Evolutionary conservation across 2,329 filamentous ascomycete species (phyloP).

Genomic region (Xylariaceae sp.): DNA sequence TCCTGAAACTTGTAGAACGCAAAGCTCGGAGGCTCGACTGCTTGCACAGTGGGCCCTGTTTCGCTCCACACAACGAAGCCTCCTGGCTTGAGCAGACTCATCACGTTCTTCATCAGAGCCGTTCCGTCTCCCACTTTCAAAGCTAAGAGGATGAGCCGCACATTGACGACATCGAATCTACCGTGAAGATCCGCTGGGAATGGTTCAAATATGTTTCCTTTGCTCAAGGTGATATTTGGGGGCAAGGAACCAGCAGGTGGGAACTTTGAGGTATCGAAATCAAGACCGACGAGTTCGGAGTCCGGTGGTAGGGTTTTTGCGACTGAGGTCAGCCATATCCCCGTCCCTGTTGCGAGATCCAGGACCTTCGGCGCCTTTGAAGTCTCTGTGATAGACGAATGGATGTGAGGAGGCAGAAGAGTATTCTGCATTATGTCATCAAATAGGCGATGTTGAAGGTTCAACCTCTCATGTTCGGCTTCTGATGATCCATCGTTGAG

Average conservation of each 20-base stretch:
- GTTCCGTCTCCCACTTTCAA: conserved; percentile 8
- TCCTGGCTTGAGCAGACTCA: conserved; percentile 15
- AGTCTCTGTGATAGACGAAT: conserved; percentile 1
- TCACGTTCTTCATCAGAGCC: conserved; percentile 9
- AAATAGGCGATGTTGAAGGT: conserved; percentile 11
- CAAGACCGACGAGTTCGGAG: conserved; percentile 13
- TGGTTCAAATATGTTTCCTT: conserved; percentile 13
- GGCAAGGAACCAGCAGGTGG: conserved; percentile 1
- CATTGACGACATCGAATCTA: conserved; percentile 17
- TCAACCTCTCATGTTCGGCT: conserved; percentile 8
- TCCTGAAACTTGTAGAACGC: conserved; percentile 14
- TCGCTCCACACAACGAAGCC: conserved; percentile 13
- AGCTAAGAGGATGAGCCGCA: conserved; percentile 15
- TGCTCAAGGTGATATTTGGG: conserved; percentile 9
- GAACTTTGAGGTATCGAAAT: conserved; percentile 14
- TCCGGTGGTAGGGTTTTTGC: conserved; percentile 9
- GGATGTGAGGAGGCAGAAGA: conserved; percentile 11
- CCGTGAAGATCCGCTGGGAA: conserved; percentile 12
- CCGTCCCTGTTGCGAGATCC: conserved; percentile 13
- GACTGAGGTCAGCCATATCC: conserved; percentile 8
- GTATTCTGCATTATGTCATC: conserved; percentile 12
- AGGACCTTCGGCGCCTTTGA: conserved; percentile 9
- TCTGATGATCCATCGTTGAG: conserved; percentile 12
- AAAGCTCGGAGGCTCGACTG: conserved; percentile 9
- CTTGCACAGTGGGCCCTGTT: conserved; percentile 9